Conservation (phyloP, 2,329 filamentous ascomycete genomes). For the Neofusicoccum parvum region DNA sequence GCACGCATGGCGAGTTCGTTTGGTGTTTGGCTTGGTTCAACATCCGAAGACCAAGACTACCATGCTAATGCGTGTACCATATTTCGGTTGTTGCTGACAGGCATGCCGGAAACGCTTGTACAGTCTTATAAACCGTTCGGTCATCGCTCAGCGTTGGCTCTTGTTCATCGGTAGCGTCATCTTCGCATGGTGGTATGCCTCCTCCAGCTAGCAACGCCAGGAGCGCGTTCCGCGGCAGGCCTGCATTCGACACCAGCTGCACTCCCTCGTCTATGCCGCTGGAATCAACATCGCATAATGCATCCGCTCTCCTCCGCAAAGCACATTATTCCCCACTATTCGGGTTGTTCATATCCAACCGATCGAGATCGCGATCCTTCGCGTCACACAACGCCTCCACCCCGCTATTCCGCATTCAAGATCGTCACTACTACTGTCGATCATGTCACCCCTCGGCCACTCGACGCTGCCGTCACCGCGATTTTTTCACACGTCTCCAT, state of each 20-base stretch:
- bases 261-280: no score
- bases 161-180: conserved; percentile 19
- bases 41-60: conserved; percentile 9
- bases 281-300: not conserved
- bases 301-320: not conserved
- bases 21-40: conserved; percentile 1
- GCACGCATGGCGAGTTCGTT: conserved; percentile 13
- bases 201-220: not conserved
- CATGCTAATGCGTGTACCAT: conserved; percentile 17
- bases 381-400: not conserved
- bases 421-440: conserved; percentile 7
- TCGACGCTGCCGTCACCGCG: no score
- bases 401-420: not conserved
- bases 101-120: conserved; percentile 43
- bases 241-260: not conserved
- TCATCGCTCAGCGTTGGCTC: conserved; percentile 18
- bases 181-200: conserved; percentile 20
- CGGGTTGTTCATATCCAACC: not conserved
- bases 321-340: not conserved
- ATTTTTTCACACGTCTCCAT: not conserved
- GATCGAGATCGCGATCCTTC: conserved; percentile 5
- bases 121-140: conserved; percentile 40
- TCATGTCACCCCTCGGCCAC: not conserved
- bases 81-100: conserved; percentile 29
- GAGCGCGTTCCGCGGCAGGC: not conserved